A percentile compares a stretch with the other conserved stretches of the same genome.
Conservation (phyloP, 2,329 filamentous ascomycete genomes). For the Neonectria neomacrospora region DNA sequence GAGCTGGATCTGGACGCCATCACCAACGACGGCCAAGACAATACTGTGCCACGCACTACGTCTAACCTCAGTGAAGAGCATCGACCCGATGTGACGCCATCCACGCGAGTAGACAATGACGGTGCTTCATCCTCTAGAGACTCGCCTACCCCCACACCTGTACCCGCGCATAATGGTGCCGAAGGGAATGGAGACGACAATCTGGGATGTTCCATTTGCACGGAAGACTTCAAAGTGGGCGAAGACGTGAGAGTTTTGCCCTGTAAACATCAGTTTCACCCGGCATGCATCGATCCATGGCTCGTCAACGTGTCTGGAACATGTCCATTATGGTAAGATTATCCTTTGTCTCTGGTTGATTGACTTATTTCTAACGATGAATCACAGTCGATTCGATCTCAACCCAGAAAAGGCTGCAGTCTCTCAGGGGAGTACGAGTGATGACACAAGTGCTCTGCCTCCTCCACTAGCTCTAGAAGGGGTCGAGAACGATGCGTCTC, state of each 20-base stretch:
- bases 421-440: constrained; percentile 34
- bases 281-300: constrained; percentile 76
- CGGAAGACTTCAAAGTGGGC: constrained; percentile 73
- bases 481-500: constrained; percentile 47
- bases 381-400: constrained; percentile 64
- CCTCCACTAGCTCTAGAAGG: constrained; percentile 56
- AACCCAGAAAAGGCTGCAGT: constrained; percentile 52
- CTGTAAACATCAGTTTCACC: constrained; percentile 75
- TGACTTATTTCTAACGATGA: constrained; percentile 34
- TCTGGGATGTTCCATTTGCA: constrained; percentile 74
- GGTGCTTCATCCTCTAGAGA: constrained; percentile 29
- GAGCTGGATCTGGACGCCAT: constrained; percentile 66
- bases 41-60: constrained; percentile 6
- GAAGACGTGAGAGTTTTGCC: constrained; percentile 75
- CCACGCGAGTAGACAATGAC: constrained; percentile 18
- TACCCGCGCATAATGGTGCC: constrained; percentile 33
- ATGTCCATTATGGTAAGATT: constrained; percentile 73
- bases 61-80: constrained; percentile 28
- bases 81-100: constrained; percentile 32
- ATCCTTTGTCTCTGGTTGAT: not conserved
- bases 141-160: constrained; percentile 28
- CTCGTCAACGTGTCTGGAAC: constrained; percentile 76
- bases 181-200: constrained; percentile 50
- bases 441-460: constrained; percentile 46
- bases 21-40: constrained; percentile 46